Evolutionary conservation across 1,284 basidiomycete species (phyloP).

Genomic region (Sporisorium scitamineum): DNA sequence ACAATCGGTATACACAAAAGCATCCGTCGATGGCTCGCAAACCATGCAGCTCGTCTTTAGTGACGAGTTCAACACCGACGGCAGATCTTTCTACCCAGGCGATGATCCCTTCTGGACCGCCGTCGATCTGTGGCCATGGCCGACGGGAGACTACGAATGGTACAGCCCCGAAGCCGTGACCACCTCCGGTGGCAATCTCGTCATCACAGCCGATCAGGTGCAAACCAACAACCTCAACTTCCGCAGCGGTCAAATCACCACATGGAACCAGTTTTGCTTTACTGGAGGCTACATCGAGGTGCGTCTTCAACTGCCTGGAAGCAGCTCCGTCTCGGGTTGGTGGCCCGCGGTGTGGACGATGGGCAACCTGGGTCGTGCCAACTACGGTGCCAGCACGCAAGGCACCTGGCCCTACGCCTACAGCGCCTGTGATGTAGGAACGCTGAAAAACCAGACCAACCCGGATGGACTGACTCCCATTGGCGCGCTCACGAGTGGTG

Average conservation of each 20-base stretch:
- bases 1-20: slow-evolving; percentile 30
- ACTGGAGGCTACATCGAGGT: slow-evolving; percentile 88
- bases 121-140: slow-evolving; percentile 79
- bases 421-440: slow-evolving; percentile 60
- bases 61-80: slow-evolving; percentile 69
- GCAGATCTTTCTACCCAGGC: slow-evolving; percentile 74
- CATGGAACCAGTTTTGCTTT: slow-evolving; percentile 93
- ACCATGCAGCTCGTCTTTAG: slow-evolving; percentile 67
- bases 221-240: slow-evolving; percentile 76
- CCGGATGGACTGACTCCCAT: slow-evolving; percentile 34
- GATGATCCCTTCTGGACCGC: slow-evolving; percentile 81
- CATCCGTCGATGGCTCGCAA: slow-evolving; percentile 72
- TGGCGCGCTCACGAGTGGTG: slow-evolving; percentile 80
- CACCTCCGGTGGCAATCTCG: slow-evolving; percentile 81
- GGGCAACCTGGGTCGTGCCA: slow-evolving; percentile 76
- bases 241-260: slow-evolving; percentile 74
- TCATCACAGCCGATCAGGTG: slow-evolving; percentile 75
- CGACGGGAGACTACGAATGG: slow-evolving; percentile 62
- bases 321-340: slow-evolving; percentile 72
- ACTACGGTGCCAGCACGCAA: slow-evolving; percentile 72
- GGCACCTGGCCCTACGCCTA: slow-evolving; percentile 78
- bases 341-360: slow-evolving; percentile 86
- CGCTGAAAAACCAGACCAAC: slow-evolving; percentile 60
- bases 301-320: slow-evolving; percentile 82
- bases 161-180: slow-evolving; percentile 85